A percentile compares a stretch with the other conserved stretches of the same genome.
Evolutionary conservation across 371 early-diverging fungal species (phyloP).

Genomic region (Saksenaea oblongispora): DNA sequence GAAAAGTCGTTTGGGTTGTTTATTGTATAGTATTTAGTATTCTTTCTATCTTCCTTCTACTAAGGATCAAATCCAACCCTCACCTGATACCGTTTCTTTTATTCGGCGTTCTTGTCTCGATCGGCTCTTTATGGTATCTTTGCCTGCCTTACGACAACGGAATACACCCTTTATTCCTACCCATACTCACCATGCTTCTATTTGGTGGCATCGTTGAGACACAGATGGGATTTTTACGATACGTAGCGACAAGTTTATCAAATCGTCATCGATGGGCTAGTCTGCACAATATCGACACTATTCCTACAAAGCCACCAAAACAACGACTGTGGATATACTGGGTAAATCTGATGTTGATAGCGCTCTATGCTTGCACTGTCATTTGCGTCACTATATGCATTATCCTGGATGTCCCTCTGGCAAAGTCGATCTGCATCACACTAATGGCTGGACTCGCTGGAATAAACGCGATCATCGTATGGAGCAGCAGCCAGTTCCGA

Average conservation of each 20-base stretch:
- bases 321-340: conserved; percentile 11
- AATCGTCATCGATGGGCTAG: conserved; percentile 28
- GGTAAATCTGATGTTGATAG: conserved; percentile 10
- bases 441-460: conserved; percentile 9
- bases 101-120: conserved; percentile 10
- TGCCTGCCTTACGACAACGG: conserved; percentile 14
- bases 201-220: conserved; percentile 26
- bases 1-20: conserved; percentile 33
- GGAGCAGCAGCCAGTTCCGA: conserved; percentile 14
- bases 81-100: conserved; percentile 31
- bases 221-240: conserved; percentile 26
- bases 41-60: conserved; percentile 14
- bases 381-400: conserved; percentile 3
- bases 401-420: conserved; percentile 11
- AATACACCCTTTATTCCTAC: conserved; percentile 23
- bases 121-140: conserved; percentile 11
- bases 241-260: conserved; percentile 16
- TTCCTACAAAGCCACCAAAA: not conserved
- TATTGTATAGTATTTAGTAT: conserved; percentile 29
- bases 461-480: conserved; percentile 11
- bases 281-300: conserved; percentile 1
- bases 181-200: conserved; percentile 26
- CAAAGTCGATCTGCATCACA: conserved; percentile 15
- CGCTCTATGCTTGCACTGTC: conserved; percentile 1
- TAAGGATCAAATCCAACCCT: conserved; percentile 21